Evolutionary conservation across 345 rosid species (phyloP).

Genomic region (Lepidium didymum): DNA sequence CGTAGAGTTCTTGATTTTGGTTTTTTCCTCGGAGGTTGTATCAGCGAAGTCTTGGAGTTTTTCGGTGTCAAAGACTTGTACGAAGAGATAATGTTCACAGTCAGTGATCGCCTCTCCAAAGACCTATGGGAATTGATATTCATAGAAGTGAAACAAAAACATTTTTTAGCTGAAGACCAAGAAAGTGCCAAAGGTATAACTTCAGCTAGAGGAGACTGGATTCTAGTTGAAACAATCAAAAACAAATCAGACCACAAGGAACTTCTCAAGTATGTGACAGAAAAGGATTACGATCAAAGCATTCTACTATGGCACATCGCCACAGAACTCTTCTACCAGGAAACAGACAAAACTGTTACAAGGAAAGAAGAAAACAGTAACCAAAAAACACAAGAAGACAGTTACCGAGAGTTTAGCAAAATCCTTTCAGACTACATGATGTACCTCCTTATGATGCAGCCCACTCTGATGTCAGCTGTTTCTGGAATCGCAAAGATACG

Average conservation of each 20-base stretch:
- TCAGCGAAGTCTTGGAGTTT: not conserved
- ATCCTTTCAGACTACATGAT: constrained; percentile 53
- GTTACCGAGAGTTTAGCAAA: constrained; percentile 33
- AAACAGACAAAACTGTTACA: not conserved
- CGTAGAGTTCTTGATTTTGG: not conserved
- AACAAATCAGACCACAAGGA: not conserved
- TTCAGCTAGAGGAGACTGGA: constrained; percentile 48
- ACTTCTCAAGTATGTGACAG: constrained; percentile 28
- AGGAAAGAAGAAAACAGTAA: not conserved
- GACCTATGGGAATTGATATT: constrained; percentile 54
- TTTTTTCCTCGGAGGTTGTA: not conserved
- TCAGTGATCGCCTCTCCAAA: constrained; percentile 32
- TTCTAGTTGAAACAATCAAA: constrained; percentile 17
- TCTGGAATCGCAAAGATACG: constrained; percentile 47
- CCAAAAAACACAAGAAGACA: not conserved
- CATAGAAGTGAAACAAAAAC: constrained; percentile 34
- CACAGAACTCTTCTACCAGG: constrained; percentile 40
- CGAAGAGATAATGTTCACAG: constrained; percentile 32
- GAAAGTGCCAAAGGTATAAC: constrained; percentile 35
- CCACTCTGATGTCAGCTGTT: constrained; percentile 41
- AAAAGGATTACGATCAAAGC: constrained; percentile 42
- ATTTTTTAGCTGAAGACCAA: constrained; percentile 33
- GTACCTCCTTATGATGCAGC: constrained; percentile 48
- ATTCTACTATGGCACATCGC: constrained; percentile 54
- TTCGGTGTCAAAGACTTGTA: constrained; percentile 24